These are phyloP conservation scores for Dactylonectria macrodidyma DNA, from an alignment of 2,329 filamentous ascomycete species.

Conservation along the genomic window DNA sequence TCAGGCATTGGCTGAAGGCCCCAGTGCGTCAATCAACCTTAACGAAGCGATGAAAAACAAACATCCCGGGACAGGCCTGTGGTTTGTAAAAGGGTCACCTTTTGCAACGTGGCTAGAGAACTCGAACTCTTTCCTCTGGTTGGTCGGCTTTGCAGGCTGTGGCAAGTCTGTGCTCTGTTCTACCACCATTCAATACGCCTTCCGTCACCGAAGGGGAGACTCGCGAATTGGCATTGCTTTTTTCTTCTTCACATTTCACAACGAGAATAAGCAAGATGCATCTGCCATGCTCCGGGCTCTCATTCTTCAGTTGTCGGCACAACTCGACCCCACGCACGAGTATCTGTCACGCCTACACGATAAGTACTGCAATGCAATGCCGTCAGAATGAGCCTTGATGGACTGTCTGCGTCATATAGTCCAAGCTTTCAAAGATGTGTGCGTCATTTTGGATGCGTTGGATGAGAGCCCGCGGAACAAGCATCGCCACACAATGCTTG, in stretches of 20 bases:
- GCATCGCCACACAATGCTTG: constrained; percentile 45
- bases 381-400: constrained; percentile 39
- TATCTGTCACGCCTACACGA: constrained; percentile 38
- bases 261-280: constrained; percentile 50
- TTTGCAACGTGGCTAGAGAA: too few relatives aligned
- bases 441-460: constrained; percentile 55
- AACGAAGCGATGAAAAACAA: too few relatives aligned
- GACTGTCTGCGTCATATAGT: constrained; percentile 45
- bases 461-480: constrained; percentile 52
- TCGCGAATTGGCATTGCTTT: constrained; percentile 50
- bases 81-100: too few relatives aligned
- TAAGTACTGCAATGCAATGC: constrained; percentile 33
- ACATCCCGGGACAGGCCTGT: too few relatives aligned
- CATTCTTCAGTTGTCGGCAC: constrained; percentile 51
- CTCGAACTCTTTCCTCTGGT: too few relatives aligned
- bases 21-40: too few relatives aligned
- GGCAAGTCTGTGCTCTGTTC: constrained; percentile 58
- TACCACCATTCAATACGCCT: constrained; percentile 52
- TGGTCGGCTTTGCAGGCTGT: constrained; percentile 31
- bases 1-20: too few relatives aligned
- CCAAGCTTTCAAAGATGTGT: constrained; percentile 49
- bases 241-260: constrained; percentile 59
- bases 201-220: constrained; percentile 37
- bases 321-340: constrained; percentile 35
- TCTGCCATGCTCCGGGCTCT: constrained; percentile 52